Evolutionary conservation across 176 grass and related monocot species (phyloP).

Genomic region (Avena eriantha): DNA sequence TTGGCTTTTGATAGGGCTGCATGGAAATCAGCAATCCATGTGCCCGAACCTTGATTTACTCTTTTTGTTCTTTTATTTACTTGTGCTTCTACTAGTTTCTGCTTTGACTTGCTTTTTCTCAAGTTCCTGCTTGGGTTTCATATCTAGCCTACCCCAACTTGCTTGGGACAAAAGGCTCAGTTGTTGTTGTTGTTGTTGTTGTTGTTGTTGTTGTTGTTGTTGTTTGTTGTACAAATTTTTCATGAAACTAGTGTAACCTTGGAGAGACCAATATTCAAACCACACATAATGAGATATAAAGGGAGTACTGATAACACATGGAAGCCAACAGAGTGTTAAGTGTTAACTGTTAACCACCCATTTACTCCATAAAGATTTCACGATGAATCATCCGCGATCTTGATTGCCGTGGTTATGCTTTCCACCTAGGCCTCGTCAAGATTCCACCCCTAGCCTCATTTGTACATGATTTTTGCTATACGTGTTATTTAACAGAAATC

Average conservation of each 20-base stretch:
- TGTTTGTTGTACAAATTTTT: not conserved
- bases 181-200: no score
- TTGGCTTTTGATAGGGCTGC: no score
- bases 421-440: not conserved
- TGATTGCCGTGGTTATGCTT: not conserved
- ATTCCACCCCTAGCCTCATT: not conserved
- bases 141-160: no score
- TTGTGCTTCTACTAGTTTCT: no score
- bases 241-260: not conserved
- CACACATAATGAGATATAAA: not conserved
- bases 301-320: not conserved
- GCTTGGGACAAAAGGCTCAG: no score
- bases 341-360: not conserved
- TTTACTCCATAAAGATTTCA: constrained; percentile 4
- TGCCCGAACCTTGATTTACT: no score
- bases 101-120: no score
- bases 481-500: not conserved
- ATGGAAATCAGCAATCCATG: no score
- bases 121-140: no score
- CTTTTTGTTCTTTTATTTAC: no score
- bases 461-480: constrained; percentile 3
- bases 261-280: not conserved
- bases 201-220: no score
- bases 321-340: not conserved
- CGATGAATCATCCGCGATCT: not conserved